These are phyloP conservation scores for Scytalidium lignicola DNA, from an alignment of 2,329 filamentous ascomycete genomes.

Conservation along the genomic window DNA sequence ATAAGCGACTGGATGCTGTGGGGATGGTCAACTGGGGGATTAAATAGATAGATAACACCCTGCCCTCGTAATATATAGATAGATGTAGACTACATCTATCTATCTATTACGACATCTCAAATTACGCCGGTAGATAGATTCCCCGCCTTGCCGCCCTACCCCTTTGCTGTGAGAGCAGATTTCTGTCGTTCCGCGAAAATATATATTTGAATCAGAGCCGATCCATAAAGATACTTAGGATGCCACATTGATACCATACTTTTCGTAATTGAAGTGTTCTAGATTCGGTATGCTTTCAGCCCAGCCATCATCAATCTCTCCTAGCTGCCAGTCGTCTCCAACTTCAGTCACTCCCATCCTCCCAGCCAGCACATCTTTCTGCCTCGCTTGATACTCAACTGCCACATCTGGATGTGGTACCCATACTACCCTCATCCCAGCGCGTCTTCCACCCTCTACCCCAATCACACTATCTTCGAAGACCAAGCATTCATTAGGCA, in stretches of 20 bases:
- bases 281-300: constrained; percentile 30
- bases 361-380: constrained; percentile 78
- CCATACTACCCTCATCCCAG: constrained; percentile 94
- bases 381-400: constrained; percentile 67
- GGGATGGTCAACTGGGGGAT: no score
- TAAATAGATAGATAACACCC: no score
- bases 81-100: no score
- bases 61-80: no score
- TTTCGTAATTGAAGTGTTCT: constrained; percentile 33
- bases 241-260: constrained; percentile 23
- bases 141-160: no score
- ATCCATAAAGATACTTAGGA: background rate
- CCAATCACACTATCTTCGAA: constrained; percentile 92
- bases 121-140: no score
- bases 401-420: constrained; percentile 71
- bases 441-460: constrained; percentile 79
- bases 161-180: no score
- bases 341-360: constrained; percentile 19
- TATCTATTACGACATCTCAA: no score
- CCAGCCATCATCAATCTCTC: constrained; percentile 33
- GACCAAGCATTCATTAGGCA: constrained; percentile 80
- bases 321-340: constrained; percentile 45
- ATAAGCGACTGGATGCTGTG: no score
- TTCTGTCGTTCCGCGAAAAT: no score
- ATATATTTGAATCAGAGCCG: no score